Evolutionary conservation across 352 stramenopile species (phyloP).

Genomic region (Globisporangium rhizosaccharum): DNA sequence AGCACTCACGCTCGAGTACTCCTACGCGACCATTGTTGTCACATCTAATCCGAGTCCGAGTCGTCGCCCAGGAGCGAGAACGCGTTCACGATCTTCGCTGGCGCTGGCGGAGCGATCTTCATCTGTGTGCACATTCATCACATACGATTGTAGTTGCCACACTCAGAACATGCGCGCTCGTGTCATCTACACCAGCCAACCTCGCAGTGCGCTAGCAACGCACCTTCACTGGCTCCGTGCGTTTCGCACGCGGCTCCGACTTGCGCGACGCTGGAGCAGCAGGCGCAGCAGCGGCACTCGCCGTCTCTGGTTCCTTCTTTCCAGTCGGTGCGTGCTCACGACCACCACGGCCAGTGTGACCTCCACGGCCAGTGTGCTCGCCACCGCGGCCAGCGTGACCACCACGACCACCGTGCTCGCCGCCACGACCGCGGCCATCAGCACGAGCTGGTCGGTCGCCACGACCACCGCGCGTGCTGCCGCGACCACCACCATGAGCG

Average conservation of each 20-base stretch:
- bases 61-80: slow-evolving; percentile 48
- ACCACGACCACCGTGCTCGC: slow-evolving; percentile 17
- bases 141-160: neutral
- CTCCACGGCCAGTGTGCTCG: slow-evolving; percentile 9
- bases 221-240: slow-evolving; percentile 37
- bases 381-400: slow-evolving; percentile 19
- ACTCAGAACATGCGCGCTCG: neutral
- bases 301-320: slow-evolving; percentile 21
- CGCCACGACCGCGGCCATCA: slow-evolving; percentile 22
- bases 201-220: neutral
- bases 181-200: neutral
- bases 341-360: slow-evolving; percentile 14
- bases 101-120: slow-evolving; percentile 40
- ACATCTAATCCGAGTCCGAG: slow-evolving; percentile 69
- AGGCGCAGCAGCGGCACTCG: slow-evolving; percentile 6
- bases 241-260: slow-evolving; percentile 43
- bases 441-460: slow-evolving; percentile 27
- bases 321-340: slow-evolving; percentile 20
- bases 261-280: slow-evolving; percentile 23
- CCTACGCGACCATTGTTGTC: slow-evolving; percentile 3
- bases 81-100: slow-evolving; percentile 65
- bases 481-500: slow-evolving; percentile 21
- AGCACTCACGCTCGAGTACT: slow-evolving; percentile 2
- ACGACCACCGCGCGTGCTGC: slow-evolving; percentile 16
- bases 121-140: slow-evolving; percentile 3